Base-by-base conservation (phyloP, 2,329 filamentous ascomycete species). In the Ophiognomonia clavigignenti-juglandacearum region DNA sequence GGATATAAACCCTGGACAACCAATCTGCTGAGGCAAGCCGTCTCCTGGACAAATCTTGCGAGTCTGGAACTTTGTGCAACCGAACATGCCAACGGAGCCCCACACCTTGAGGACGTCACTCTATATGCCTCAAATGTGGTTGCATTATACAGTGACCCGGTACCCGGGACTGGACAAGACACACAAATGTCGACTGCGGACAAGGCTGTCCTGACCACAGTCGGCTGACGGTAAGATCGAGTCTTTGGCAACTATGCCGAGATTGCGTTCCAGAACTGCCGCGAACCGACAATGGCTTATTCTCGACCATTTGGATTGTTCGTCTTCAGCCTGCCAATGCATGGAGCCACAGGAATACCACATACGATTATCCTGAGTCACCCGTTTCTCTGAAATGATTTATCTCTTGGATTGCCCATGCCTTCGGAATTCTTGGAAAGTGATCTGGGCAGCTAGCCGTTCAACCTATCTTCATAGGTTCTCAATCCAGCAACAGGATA, bases 211-310 rank as follows among this genome's bases (percentile, higher is more conserved):
- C 44, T 13, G 18, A 20, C 18, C 18, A 19, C 41, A 35, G 27
- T 35, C 44, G 11, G 32, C 40, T 35, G 46, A 43, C 16, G 46
- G 46, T 48, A 48, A 48, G 46, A 26, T 40, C 22, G 29, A 36
- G 16, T 36, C 34, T 36, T 20, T 36, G 34, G 34, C 16, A 9
- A 19, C 34, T 18, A 20, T 18, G 34, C 34, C 34, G 34, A 36
- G 34, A 36, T 20, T 13, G 16, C 13, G 18, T 20, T 20, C 18
- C 34, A 18, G 16, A 36, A 19, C 34, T 20, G 10, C 10, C 24
- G 6, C 7, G 20, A 20, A 9, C 16, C 34, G 13, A 36, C 18
- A 18, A 36, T 8, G 13, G 9, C 18, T 13, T 36, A 18, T 20
- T 20, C 18, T 20, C 34, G 6, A 13, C 16, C 18, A 4, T 20